Evolutionary conservation across 2,329 filamentous ascomycete species (phyloP).

Genomic region (Bretziella fagacearum): DNA sequence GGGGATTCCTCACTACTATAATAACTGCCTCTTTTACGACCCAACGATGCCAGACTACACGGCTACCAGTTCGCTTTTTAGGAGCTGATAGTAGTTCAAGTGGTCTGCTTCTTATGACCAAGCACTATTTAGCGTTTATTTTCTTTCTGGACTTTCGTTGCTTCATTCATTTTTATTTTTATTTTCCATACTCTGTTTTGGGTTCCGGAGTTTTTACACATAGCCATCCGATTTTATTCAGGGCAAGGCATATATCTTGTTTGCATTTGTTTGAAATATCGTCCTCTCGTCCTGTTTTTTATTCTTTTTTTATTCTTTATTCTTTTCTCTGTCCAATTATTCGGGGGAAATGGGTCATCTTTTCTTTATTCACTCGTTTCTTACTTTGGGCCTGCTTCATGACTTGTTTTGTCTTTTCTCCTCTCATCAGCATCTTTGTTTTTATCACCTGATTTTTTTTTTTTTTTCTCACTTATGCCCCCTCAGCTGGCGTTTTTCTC

Average conservation of each 20-base stretch:
- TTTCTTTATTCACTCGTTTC: background rate
- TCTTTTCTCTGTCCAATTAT: no score
- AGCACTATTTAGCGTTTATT: background rate
- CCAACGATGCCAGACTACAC: no score
- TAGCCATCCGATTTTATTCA: no score
- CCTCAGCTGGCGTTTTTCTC: background rate
- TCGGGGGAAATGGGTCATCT: background rate
- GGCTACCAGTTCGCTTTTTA: no score
- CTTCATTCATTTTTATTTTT: background rate
- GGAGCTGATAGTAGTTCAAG: no score
- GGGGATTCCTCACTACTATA: no score
- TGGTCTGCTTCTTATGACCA: background rate
- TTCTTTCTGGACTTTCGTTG: background rate
- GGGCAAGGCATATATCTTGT: background rate
- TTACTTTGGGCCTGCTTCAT: background rate
- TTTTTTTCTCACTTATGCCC: background rate
- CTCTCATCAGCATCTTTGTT: background rate
- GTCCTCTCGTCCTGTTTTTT: background rate
- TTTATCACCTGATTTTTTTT: background rate
- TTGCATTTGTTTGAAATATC: background rate
- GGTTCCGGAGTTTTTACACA: background rate
- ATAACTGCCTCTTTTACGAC: no score
- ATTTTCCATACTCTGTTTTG: background rate
- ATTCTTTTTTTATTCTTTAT: background rate
- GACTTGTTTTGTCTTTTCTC: background rate